Conservation (phyloP, 2,329 filamentous ascomycete species). For the Colletotrichum paranaense region DNA sequence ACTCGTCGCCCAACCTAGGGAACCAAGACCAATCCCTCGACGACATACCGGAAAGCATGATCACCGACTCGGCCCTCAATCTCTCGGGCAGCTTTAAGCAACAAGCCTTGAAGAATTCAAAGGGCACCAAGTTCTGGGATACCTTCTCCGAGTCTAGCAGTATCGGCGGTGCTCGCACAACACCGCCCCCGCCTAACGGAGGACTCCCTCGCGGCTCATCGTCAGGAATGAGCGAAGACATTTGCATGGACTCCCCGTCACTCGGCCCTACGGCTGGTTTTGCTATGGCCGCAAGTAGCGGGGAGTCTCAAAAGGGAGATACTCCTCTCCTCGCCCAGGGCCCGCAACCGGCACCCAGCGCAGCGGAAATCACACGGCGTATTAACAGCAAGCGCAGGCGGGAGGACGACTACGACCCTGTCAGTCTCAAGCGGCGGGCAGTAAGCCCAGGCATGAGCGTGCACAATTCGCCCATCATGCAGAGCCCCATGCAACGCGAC, state of each 20-base stretch:
- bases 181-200: conserved; percentile 74
- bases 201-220: conserved; percentile 69
- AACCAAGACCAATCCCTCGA: conserved; percentile 71
- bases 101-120: conserved; percentile 78
- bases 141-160: conserved; percentile 77
- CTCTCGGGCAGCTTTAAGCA: conserved; percentile 79
- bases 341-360: conserved; percentile 64
- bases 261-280: conserved; percentile 49
- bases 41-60: conserved; percentile 77
- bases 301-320: conserved; percentile 44
- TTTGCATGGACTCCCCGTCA: conserved; percentile 78
- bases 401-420: conserved; percentile 90
- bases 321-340: conserved; percentile 49
- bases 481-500: conserved; percentile 84
- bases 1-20: conserved; percentile 77
- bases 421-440: conserved; percentile 89
- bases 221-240: conserved; percentile 74
- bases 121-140: conserved; percentile 81
- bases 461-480: conserved; percentile 88
- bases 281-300: conserved; percentile 39
- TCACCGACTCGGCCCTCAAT: conserved; percentile 63
- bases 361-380: conserved; percentile 81
- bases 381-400: conserved; percentile 85
- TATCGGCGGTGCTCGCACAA: conserved; percentile 55
- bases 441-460: conserved; percentile 92